phyloP scores from a whole-genome alignment of 306 rosid species.

The Clitoria ternatea region DNA sequence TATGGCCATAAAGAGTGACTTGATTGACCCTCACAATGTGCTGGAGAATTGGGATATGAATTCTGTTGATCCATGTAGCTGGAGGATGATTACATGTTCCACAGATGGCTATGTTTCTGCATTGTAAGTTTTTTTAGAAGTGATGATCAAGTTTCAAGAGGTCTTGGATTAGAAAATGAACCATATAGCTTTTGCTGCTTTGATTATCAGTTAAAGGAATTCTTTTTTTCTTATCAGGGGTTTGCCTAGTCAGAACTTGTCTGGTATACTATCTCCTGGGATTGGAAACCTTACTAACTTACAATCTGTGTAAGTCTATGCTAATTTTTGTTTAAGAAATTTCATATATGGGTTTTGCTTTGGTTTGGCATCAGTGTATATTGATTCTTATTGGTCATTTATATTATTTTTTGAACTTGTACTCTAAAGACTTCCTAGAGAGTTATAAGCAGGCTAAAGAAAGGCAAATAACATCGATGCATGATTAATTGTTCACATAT shows the following conservation, averaged over 20 bases:
- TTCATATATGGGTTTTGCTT: neutral
- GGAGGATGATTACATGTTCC: conserved; percentile 98
- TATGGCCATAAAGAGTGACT: conserved; percentile 68
- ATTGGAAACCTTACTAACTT: conserved; percentile 83
- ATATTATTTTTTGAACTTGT: neutral
- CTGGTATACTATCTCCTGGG: conserved; percentile 76
- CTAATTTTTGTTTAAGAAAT: neutral
- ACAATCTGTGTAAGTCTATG: conserved; percentile 78
- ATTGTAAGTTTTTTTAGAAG: conserved; percentile 55
- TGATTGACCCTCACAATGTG: conserved; percentile 86
- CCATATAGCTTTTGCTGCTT: neutral
- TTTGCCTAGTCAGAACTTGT: conserved; percentile 92
- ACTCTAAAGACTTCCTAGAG: neutral
- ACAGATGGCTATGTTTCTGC: conserved; percentile 84
- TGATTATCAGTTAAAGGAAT: neutral
- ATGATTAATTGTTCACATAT: neutral
- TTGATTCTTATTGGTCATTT: neutral
- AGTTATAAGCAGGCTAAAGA: neutral
- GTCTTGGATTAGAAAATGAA: neutral
- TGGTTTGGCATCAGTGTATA: conserved; percentile 12
- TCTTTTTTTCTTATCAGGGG: conserved; percentile 54
- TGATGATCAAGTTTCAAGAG: neutral
- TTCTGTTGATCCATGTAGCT: conserved; percentile 99
- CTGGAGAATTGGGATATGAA: conserved; percentile 90
- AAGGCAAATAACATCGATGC: neutral